phyloP scores from a whole-genome alignment of 768 basidiomycete genomes.

The Naganishia kalamii region DNA sequence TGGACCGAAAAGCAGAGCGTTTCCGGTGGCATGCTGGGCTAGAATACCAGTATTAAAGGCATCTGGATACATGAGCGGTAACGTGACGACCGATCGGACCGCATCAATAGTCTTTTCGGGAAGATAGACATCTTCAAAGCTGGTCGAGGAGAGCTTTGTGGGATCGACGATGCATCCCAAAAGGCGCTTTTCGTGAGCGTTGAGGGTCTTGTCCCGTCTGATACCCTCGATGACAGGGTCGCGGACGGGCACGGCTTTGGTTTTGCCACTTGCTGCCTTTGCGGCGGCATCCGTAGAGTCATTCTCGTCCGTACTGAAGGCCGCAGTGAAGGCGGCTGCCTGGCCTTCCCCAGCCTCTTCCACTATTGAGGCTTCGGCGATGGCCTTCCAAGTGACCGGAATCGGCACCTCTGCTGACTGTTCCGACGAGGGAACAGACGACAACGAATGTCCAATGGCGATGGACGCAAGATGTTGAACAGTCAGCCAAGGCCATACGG shows the following conservation, averaged over 20 bases:
- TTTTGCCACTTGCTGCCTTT: not conserved
- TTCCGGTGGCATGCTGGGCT: constrained; percentile 84
- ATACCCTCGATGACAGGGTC: constrained; percentile 74
- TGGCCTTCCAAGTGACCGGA: constrained; percentile 15
- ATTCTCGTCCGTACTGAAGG: not conserved
- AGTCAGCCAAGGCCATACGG: constrained; percentile 23
- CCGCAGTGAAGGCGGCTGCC: not conserved
- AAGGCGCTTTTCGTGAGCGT: constrained; percentile 71
- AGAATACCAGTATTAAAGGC: constrained; percentile 85
- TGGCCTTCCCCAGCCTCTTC: constrained; percentile 14
- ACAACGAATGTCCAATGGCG: constrained; percentile 19
- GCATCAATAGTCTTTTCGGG: constrained; percentile 84
- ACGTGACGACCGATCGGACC: constrained; percentile 79
- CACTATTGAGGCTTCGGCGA: constrained; percentile 22
- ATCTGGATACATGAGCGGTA: constrained; percentile 76
- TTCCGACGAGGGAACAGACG: not conserved
- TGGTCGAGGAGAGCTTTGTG: constrained; percentile 56
- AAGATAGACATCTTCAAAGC: constrained; percentile 80
- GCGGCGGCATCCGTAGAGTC: constrained; percentile 36
- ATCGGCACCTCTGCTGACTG: not conserved
- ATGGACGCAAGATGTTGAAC: constrained; percentile 22
- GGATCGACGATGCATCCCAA: constrained; percentile 81
- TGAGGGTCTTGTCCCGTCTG: constrained; percentile 67
- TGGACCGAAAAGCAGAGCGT: constrained; percentile 62
- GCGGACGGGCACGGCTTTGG: constrained; percentile 31